Conservation (phyloP, 371 early-diverging fungal genomes). For the Syncephalis fuscata region DNA sequence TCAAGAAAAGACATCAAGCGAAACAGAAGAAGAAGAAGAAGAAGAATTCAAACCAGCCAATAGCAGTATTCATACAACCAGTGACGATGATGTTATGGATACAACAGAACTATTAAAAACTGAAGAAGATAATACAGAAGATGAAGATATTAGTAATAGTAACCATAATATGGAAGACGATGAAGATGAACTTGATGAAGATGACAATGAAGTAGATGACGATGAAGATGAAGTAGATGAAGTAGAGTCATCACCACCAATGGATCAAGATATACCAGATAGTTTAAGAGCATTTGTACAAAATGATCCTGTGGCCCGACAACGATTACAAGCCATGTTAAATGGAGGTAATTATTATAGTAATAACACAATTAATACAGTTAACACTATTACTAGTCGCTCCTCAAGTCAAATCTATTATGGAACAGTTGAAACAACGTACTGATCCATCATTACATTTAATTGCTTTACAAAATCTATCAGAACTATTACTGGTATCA, state of each 20-base stretch:
- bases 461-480: conserved; percentile 43
- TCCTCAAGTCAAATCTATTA: conserved; percentile 23
- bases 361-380: not conserved
- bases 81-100: conserved; percentile 11
- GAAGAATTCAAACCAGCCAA: not conserved
- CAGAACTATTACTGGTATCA: conserved; percentile 46
- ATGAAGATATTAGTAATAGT: conserved; percentile 16
- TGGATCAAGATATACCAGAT: conserved; percentile 4
- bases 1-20: too few species aligned
- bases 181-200: conserved; percentile 15
- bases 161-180: conserved; percentile 11
- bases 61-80: conserved; percentile 7
- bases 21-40: too few species aligned
- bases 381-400: conserved; percentile 20
- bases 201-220: conserved; percentile 22
- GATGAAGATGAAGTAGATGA: conserved; percentile 19
- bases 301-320: conserved; percentile 23
- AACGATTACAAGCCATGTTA: conserved; percentile 13
- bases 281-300: conserved; percentile 15
- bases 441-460: conserved; percentile 44
- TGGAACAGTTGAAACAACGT: conserved; percentile 22
- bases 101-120: conserved; percentile 12
- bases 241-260: conserved; percentile 4
- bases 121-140: conserved; percentile 16
- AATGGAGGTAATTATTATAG: conserved; percentile 9